phyloP scores from a whole-genome alignment of 495 filamentous ascomycete species.

The Aspergillus asperescens region DNA sequence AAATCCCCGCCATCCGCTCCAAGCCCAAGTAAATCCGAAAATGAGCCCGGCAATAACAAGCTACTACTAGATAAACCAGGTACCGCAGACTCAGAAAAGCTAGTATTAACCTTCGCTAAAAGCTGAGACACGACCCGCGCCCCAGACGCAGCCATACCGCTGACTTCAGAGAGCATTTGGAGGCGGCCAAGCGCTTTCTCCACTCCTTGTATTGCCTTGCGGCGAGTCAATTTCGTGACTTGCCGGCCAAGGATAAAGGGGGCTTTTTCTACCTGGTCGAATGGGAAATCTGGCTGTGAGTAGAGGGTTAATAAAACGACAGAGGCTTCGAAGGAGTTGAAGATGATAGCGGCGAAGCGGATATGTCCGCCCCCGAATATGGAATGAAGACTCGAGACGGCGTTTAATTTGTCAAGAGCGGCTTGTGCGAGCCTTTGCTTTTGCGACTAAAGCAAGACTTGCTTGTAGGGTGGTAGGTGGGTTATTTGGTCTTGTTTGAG shows the following conservation, averaged over 20 bases:
- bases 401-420: constrained; percentile 7
- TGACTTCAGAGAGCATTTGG: neutral
- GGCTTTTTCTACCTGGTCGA: neutral
- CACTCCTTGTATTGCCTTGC: neutral
- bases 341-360: constrained; percentile 17
- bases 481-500: constrained; percentile 4
- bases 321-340: constrained; percentile 20
- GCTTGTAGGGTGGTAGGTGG: constrained; percentile 16
- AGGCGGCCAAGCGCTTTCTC: neutral
- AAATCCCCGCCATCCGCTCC: no score
- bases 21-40: neutral
- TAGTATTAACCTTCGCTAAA: neutral
- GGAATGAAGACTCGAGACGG: constrained; percentile 10
- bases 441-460: constrained; percentile 16
- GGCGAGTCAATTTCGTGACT: neutral
- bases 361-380: constrained; percentile 19
- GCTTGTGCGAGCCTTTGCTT: constrained; percentile 17
- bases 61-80: neutral
- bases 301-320: neutral
- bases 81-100: neutral
- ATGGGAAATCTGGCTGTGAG: neutral
- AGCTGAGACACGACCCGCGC: neutral
- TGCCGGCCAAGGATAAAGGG: neutral
- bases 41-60: neutral
- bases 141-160: neutral